Percentiles rank a stretch among this genome's conserved stretches.
These are phyloP conservation scores for Saccharomycopsis fermentans DNA, from an alignment of 805 yeast genomes.

Conservation along the genomic window DNA sequence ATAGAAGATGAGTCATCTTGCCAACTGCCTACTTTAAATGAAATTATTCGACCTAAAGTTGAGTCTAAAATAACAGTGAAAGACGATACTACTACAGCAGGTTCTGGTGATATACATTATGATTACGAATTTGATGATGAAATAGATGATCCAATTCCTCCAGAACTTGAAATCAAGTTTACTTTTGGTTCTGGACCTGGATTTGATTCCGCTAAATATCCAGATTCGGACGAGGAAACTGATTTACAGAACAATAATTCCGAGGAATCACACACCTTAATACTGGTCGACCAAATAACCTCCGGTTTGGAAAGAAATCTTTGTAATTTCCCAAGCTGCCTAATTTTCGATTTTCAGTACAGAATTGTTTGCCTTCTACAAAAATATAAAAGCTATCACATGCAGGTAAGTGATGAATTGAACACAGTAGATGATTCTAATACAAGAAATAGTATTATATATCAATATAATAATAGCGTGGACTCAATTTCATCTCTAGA, in stretches of 20 bases:
- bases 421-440: background rate
- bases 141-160: constrained; percentile 14
- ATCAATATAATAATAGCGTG: constrained; percentile 33
- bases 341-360: constrained; percentile 36
- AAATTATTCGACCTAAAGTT: background rate
- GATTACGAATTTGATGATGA: constrained; percentile 10
- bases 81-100: background rate
- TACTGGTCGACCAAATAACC: background rate
- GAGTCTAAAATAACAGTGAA: background rate
- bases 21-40: background rate
- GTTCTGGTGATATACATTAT: constrained; percentile 7
- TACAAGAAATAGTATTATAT: constrained; percentile 24
- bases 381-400: background rate
- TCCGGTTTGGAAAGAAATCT: constrained; percentile 25
- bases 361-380: background rate
- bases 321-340: constrained; percentile 34
- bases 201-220: background rate
- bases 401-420: background rate
- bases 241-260: background rate
- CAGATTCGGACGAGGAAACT: background rate
- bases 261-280: background rate
- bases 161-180: constrained; percentile 6
- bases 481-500: constrained; percentile 24
- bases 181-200: background rate
- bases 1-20: background rate